These are phyloP conservation scores for Madurella mycetomatis DNA, from an alignment of 2,329 filamentous ascomycete species.

Conservation along the genomic window DNA sequence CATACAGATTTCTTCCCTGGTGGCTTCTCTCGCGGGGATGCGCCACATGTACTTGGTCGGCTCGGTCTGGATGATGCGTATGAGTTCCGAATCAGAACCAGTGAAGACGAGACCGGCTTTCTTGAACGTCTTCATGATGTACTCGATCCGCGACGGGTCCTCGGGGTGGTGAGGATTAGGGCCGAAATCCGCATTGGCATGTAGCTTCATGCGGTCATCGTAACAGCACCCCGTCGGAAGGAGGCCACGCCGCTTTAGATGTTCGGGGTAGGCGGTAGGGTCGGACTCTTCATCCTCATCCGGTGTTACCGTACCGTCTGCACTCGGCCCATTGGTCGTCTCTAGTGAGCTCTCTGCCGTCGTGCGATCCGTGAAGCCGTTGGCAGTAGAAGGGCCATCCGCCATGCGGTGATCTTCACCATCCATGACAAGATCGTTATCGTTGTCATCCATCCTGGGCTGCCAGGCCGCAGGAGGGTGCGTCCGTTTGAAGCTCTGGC, in stretches of 20 bases:
- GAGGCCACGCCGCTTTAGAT: slow-evolving; percentile 42
- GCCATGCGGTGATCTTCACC: slow-evolving; percentile 38
- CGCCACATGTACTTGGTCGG: slow-evolving; percentile 66
- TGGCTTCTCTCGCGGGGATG: slow-evolving; percentile 74
- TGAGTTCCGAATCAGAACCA: slow-evolving; percentile 52
- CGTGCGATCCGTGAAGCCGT: slow-evolving; percentile 36
- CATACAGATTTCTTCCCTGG: slow-evolving; percentile 70
- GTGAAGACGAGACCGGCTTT: slow-evolving; percentile 70
- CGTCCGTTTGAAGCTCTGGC: background rate
- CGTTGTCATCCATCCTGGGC: slow-evolving; percentile 24
- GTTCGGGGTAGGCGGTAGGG: slow-evolving; percentile 27
- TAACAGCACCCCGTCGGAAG: slow-evolving; percentile 78
- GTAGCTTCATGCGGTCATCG: slow-evolving; percentile 92
- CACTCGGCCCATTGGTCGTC: slow-evolving; percentile 21
- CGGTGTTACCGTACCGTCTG: slow-evolving; percentile 30
- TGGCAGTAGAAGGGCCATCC: slow-evolving; percentile 37
- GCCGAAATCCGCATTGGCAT: slow-evolving; percentile 76
- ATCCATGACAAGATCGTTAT: slow-evolving; percentile 36
- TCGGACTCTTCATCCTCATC: slow-evolving; percentile 34
- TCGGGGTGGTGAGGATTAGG: slow-evolving; percentile 82
- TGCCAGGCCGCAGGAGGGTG: slow-evolving; percentile 2
- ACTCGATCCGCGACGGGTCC: slow-evolving; percentile 85
- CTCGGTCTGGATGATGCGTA: slow-evolving; percentile 46
- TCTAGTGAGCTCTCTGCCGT: slow-evolving; percentile 25
- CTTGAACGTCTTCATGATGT: slow-evolving; percentile 87